These are phyloP conservation scores for Hypoxylon trugodes DNA, from an alignment of 495 filamentous ascomycete species.

Conservation along the genomic window DNA sequence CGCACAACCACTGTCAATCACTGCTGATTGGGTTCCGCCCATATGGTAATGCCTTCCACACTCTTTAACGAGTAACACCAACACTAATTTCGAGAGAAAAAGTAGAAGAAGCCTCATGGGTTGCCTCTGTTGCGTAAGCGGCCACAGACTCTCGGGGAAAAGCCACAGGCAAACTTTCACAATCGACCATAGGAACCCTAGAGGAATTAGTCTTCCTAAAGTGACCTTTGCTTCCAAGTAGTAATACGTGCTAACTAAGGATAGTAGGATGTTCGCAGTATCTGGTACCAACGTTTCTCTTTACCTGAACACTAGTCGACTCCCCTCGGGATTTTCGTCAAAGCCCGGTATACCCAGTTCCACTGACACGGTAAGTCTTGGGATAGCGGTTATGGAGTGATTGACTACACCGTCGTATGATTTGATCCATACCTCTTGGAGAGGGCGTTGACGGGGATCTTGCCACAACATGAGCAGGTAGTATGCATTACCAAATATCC, in stretches of 20 bases:
- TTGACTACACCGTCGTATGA: background rate
- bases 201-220: too few relatives aligned
- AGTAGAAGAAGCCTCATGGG: background rate
- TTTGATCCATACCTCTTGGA: slow-evolving; percentile 4
- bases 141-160: too few relatives aligned
- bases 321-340: too few relatives aligned
- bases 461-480: slow-evolving; percentile 18
- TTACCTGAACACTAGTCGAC: too few relatives aligned
- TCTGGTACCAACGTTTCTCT: too few relatives aligned
- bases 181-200: too few relatives aligned
- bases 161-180: too few relatives aligned
- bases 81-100: background rate
- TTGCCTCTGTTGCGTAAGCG: background rate
- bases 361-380: background rate
- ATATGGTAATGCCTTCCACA: slow-evolving; percentile 7
- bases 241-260: too few relatives aligned
- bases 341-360: background rate
- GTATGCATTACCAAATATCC: background rate
- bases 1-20: background rate
- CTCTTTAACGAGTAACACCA: slow-evolving; percentile 1
- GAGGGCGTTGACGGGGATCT: background rate
- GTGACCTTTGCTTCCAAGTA: too few relatives aligned
- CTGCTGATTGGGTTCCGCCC: slow-evolving; percentile 23
- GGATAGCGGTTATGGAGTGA: background rate
- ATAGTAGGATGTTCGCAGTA: too few relatives aligned